phyloP scores from a whole-genome alignment of 2,329 filamentous ascomycete genomes.

The Alternaria gaisen region DNA sequence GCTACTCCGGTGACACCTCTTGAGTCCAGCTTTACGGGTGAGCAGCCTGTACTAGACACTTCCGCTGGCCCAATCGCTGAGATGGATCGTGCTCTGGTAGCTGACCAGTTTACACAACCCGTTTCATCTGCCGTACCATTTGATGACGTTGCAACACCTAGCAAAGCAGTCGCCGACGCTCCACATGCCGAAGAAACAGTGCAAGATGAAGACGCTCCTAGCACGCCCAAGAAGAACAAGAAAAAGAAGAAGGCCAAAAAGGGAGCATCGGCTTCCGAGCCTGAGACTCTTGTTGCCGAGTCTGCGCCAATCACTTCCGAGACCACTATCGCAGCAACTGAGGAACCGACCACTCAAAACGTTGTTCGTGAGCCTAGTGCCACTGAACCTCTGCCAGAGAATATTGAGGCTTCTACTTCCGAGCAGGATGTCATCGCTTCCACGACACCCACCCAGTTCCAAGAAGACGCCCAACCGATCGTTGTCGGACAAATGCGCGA shows the following conservation, averaged over 20 bases:
- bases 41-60: slow-evolving; percentile 3
- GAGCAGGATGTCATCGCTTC: slow-evolving; percentile 2
- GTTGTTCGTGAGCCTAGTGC: not conserved
- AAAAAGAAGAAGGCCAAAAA: slow-evolving; percentile 45
- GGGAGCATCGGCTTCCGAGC: slow-evolving; percentile 26
- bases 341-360: slow-evolving; percentile 6
- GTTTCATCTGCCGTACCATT: not conserved
- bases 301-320: slow-evolving; percentile 9
- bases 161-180: slow-evolving; percentile 7
- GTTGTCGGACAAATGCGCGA: not conserved
- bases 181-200: not conserved
- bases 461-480: not conserved
- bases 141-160: not conserved
- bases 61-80: not conserved
- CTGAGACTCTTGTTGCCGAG: slow-evolving; percentile 27
- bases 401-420: not conserved
- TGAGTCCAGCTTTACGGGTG: not conserved
- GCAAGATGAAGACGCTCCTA: not conserved
- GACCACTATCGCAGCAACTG: not conserved
- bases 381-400: not conserved
- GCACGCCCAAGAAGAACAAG: slow-evolving; percentile 37
- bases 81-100: not conserved
- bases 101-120: not conserved
- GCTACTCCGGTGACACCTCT: not conserved
- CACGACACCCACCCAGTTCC: not conserved